These are phyloP conservation scores for Trichoderma koningii DNA, from an alignment of 2,329 filamentous ascomycete species.

Conservation along the genomic window DNA sequence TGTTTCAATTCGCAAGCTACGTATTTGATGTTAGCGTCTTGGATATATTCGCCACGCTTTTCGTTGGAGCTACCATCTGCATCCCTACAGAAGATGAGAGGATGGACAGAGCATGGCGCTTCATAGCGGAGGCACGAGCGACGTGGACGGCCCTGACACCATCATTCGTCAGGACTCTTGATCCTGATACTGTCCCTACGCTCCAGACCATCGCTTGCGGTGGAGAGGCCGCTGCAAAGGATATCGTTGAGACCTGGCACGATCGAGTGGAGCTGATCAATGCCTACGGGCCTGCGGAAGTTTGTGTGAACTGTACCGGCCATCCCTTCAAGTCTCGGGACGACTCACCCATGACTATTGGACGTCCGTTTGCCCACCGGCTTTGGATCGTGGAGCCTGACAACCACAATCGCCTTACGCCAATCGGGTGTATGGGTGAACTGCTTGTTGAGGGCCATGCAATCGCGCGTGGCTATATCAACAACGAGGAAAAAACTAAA, in stretches of 20 bases:
- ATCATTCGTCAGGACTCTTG: constrained; percentile 23
- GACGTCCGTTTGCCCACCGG: constrained; percentile 7
- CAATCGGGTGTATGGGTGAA: constrained; percentile 31
- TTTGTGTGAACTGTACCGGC: background rate
- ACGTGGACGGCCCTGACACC: constrained; percentile 27
- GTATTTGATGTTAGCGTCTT: constrained; percentile 12
- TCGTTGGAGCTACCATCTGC: constrained; percentile 29
- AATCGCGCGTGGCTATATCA: constrained; percentile 31
- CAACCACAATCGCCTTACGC: constrained; percentile 26
- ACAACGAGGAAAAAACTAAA: constrained; percentile 26
- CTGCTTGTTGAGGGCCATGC: constrained; percentile 31
- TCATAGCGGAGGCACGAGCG: constrained; percentile 13
- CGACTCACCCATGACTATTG: constrained; percentile 20
- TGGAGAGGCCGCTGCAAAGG: constrained; percentile 3
- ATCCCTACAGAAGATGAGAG: constrained; percentile 29
- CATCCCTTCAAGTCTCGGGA: background rate
- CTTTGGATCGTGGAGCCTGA: constrained; percentile 30
- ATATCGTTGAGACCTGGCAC: constrained; percentile 25
- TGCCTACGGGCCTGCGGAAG: constrained; percentile 29
- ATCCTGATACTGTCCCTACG: background rate
- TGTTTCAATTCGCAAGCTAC: constrained; percentile 19
- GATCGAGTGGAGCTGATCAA: background rate
- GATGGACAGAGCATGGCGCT: constrained; percentile 19
- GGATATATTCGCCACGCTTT: constrained; percentile 2
- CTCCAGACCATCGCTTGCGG: background rate